These are phyloP conservation scores for Myxozyma geophila DNA, from an alignment of 805 yeast genomes.

Conservation along the genomic window DNA sequence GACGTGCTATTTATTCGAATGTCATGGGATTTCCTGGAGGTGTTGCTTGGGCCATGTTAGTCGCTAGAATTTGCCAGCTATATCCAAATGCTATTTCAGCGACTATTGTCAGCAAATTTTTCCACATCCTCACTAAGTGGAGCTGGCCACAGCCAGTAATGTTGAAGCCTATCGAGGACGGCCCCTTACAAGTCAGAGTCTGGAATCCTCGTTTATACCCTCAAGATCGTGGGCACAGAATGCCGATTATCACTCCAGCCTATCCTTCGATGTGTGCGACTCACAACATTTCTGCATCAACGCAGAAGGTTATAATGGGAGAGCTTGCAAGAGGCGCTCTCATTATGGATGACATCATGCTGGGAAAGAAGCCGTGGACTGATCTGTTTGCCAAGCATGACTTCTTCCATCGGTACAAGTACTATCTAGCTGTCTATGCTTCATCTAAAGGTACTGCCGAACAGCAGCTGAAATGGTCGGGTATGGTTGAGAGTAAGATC, in stretches of 20 bases:
- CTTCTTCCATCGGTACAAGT: conserved; percentile 82
- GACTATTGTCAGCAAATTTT: conserved; percentile 85
- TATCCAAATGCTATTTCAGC: conserved; percentile 97
- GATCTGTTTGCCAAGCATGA: conserved; percentile 78
- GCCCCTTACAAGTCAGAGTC: conserved; percentile 92
- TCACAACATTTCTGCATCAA: conserved; percentile 88
- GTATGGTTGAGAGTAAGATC: conserved; percentile 86
- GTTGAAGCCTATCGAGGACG: conserved; percentile 91
- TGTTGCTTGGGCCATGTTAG: conserved; percentile 99
- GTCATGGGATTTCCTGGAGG: conserved; percentile 99
- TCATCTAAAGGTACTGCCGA: conserved; percentile 74
- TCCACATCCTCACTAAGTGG: conserved; percentile 86
- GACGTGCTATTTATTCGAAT: conserved; percentile 91
- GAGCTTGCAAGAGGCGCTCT: conserved; percentile 80
- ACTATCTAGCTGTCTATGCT: conserved; percentile 81
- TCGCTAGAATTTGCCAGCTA: conserved; percentile 95
- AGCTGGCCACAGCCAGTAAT: conserved; percentile 98
- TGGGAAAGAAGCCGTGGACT: conserved; percentile 70
- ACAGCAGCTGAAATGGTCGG: conserved; percentile 89
- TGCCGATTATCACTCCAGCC: conserved; percentile 99
- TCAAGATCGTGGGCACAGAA: conserved; percentile 83
- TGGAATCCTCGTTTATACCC: conserved; percentile 96
- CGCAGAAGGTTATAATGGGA: conserved; percentile 76
- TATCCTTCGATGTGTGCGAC: conserved; percentile 99
- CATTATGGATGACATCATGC: conserved; percentile 67